These are phyloP conservation scores for Phallus indusiatus DNA, from an alignment of 768 basidiomycete genomes.

Conservation along the genomic window DNA sequence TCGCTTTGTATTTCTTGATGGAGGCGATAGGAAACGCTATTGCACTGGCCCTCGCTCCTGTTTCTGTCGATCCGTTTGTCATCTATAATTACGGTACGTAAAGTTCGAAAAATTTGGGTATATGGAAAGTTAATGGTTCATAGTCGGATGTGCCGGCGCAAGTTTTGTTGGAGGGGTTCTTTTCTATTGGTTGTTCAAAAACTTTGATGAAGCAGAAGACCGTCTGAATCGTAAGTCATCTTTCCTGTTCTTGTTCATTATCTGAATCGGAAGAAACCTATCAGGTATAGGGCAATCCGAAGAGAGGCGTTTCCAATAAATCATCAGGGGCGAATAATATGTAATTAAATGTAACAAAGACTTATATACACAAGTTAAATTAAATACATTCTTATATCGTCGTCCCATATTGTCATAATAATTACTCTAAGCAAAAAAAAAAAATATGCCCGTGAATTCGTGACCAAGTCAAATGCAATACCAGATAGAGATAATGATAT, in stretches of 20 bases:
- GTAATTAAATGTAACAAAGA: too few species aligned
- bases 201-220: slow-evolving; percentile 4
- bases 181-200: slow-evolving; percentile 5
- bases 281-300: slow-evolving; percentile 5
- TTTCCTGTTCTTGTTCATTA: neutral
- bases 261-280: too few species aligned
- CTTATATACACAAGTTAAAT: too few species aligned
- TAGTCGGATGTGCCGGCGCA: slow-evolving; percentile 5
- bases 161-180: slow-evolving; percentile 7
- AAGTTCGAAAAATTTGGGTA: neutral
- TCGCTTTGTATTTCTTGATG: slow-evolving; percentile 4
- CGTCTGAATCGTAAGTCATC: neutral
- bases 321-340: too few species aligned
- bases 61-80: slow-evolving; percentile 8
- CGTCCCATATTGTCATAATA: too few species aligned
- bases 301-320: neutral
- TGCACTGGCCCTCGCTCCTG: slow-evolving; percentile 5
- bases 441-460: too few species aligned
- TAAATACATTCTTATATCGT: too few species aligned
- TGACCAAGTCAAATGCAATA: neutral
- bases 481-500: neutral
- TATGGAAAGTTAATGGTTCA: neutral
- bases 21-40: slow-evolving; percentile 5
- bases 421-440: too few species aligned
- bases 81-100: slow-evolving; percentile 8